phyloP scores from a whole-genome alignment of 75 land plant genomes.

The Pinus albicaulis region DNA sequence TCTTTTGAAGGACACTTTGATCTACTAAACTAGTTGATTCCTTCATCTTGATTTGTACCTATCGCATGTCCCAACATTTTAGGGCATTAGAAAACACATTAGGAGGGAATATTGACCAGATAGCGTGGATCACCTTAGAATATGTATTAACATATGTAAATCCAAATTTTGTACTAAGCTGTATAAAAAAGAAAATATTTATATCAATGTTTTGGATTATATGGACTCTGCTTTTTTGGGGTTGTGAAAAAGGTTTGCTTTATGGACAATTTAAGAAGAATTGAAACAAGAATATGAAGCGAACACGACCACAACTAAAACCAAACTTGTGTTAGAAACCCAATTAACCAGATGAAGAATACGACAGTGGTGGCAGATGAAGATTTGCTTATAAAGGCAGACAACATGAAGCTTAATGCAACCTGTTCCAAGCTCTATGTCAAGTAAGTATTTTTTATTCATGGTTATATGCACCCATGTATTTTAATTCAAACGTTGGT shows the following conservation, averaged over 20 bases:
- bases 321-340: constrained; percentile 79
- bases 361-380: constrained; percentile 84
- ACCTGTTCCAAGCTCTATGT: constrained; percentile 69
- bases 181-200: constrained; percentile 11
- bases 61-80: constrained; percentile 67
- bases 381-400: constrained; percentile 89
- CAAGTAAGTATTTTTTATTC: constrained; percentile 17
- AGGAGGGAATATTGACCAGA: constrained; percentile 95
- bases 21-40: constrained; percentile 73
- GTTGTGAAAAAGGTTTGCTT: background rate
- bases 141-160: constrained; percentile 61
- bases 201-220: background rate
- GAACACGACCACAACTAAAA: background rate
- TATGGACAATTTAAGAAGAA: background rate
- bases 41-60: constrained; percentile 52
- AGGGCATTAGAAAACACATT: constrained; percentile 80
- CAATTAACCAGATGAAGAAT: constrained; percentile 73
- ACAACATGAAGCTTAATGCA: constrained; percentile 88
- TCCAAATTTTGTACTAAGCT: constrained; percentile 85
- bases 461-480: constrained; percentile 34
- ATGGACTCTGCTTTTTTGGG: background rate
- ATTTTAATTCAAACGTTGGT: constrained; percentile 28
- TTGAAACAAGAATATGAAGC: background rate
- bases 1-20: constrained; percentile 56
- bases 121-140: constrained; percentile 18